A percentile compares a stretch with the other conserved stretches of the same genome.
Conservation (phyloP, 1,284 basidiomycete species). For the Fereydounia khargensis region DNA sequence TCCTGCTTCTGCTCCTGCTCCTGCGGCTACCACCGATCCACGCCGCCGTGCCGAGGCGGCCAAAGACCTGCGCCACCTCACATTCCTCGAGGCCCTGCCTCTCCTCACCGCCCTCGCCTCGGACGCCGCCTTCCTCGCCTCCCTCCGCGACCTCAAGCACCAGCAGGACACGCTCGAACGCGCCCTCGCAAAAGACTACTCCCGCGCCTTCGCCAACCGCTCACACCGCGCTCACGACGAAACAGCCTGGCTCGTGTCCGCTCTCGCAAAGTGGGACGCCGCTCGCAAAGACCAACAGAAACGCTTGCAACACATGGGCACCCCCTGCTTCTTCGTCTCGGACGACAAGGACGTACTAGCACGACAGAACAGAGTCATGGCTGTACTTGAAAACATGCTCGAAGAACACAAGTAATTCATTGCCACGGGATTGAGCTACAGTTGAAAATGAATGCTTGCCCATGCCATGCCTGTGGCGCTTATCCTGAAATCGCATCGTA, state of each 20-base stretch:
- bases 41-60: not conserved
- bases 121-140: slow-evolving; percentile 6
- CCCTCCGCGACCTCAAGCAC: slow-evolving; percentile 2
- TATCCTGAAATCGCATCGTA: slow-evolving; percentile 10
- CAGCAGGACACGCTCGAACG: slow-evolving; percentile 18
- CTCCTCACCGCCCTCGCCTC: slow-evolving; percentile 14
- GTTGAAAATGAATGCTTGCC: too few species aligned
- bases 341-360: slow-evolving; percentile 4
- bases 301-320: slow-evolving; percentile 3
- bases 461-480: too few species aligned
- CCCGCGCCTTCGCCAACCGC: too few species aligned
- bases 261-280: slow-evolving; percentile 18
- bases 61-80: slow-evolving; percentile 9
- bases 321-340: slow-evolving; percentile 5
- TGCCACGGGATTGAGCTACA: too few species aligned
- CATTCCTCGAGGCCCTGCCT: slow-evolving; percentile 15
- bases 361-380: slow-evolving; percentile 12
- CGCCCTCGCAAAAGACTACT: slow-evolving; percentile 9
- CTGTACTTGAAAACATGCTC: slow-evolving; percentile 17
- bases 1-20: slow-evolving; percentile 2
- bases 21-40: not conserved
- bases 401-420: slow-evolving; percentile 11
- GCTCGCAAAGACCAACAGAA: slow-evolving; percentile 8
- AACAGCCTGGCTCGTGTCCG: too few species aligned
- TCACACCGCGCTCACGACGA: too few species aligned